phyloP scores from a whole-genome alignment of 83 land plant genomes.

The Thuja plicata region DNA sequence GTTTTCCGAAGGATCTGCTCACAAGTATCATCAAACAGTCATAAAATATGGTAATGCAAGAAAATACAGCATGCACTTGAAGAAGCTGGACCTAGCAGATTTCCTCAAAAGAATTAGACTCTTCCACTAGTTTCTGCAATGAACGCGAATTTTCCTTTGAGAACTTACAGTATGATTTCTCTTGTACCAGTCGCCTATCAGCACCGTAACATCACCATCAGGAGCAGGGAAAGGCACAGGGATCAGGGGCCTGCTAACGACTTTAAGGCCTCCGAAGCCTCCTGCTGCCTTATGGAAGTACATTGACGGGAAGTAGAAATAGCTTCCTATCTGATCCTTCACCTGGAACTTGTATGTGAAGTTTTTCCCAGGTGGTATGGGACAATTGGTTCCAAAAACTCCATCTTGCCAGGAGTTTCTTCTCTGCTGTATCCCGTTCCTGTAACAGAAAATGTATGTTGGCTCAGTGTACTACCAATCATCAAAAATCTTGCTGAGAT shows the following conservation, averaged over 20 bases:
- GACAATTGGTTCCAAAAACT: constrained; percentile 46
- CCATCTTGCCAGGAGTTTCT: constrained; percentile 67
- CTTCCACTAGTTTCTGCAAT: too few relatives aligned
- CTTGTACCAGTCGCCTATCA: constrained; percentile 54
- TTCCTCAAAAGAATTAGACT: too few relatives aligned
- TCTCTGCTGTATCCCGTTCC: constrained; percentile 60
- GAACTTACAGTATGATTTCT: constrained; percentile 21
- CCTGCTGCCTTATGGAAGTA: constrained; percentile 48
- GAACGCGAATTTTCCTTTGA: not conserved
- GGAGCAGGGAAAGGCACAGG: constrained; percentile 56
- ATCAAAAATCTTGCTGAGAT: not conserved
- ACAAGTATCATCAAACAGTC: not conserved
- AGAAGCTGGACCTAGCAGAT: not conserved
- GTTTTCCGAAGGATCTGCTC: constrained; percentile 31
- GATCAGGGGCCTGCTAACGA: constrained; percentile 48
- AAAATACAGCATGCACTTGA: not conserved
- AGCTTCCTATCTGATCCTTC: constrained; percentile 69
- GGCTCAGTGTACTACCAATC: not conserved
- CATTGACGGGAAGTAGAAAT: constrained; percentile 47
- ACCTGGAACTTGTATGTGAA: constrained; percentile 52
- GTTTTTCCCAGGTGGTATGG: constrained; percentile 48
- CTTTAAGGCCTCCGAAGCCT: constrained; percentile 44
- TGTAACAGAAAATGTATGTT: not conserved
- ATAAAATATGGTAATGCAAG: not conserved
- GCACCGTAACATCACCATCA: constrained; percentile 43